Evolutionary conservation across 225 moss, liverwort and hornwort genomes (phyloP).

Genomic region (Physcomitrium patens): DNA sequence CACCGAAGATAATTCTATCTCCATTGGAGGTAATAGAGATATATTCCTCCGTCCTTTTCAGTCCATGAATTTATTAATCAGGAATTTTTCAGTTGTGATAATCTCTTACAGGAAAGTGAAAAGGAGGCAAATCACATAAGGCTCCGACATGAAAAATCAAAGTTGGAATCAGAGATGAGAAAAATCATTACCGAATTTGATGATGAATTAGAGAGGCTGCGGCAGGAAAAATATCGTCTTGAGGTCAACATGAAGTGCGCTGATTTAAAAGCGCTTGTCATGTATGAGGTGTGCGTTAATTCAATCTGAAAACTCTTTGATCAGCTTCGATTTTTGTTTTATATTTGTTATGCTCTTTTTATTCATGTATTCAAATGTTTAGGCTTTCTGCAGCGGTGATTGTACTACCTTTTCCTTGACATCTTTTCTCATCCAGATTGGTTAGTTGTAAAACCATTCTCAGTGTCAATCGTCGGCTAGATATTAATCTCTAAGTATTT

Average conservation of each 20-base stretch:
- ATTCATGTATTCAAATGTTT: background rate
- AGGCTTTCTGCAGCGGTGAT: too few species aligned
- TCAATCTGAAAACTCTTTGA: background rate
- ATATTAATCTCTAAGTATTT: too few species aligned
- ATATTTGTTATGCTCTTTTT: slow-evolving; percentile 1
- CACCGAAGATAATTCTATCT: slow-evolving; percentile 60
- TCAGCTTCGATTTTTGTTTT: background rate
- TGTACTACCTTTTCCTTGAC: too few species aligned
- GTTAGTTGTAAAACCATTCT: too few species aligned
- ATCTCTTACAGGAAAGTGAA: slow-evolving; percentile 66
- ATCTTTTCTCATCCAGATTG: too few species aligned
- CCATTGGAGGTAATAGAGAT: slow-evolving; percentile 56
- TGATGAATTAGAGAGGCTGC: slow-evolving; percentile 66
- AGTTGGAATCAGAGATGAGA: slow-evolving; percentile 70
- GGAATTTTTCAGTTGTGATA: background rate
- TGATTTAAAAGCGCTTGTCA: slow-evolving; percentile 77
- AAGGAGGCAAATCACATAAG: slow-evolving; percentile 70
- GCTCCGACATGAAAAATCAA: slow-evolving; percentile 76
- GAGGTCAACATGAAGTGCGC: slow-evolving; percentile 93
- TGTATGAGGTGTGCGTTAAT: slow-evolving; percentile 64
- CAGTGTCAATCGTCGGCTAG: too few species aligned
- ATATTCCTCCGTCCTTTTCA: background rate
- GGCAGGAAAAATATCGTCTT: slow-evolving; percentile 67
- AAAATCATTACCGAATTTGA: slow-evolving; percentile 65
- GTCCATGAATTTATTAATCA: slow-evolving; percentile 7